Percentiles rank a stretch among this genome's conserved stretches.
Evolutionary conservation across 129 eudicot genomes (phyloP).

Genomic region (Apium graveolens): DNA sequence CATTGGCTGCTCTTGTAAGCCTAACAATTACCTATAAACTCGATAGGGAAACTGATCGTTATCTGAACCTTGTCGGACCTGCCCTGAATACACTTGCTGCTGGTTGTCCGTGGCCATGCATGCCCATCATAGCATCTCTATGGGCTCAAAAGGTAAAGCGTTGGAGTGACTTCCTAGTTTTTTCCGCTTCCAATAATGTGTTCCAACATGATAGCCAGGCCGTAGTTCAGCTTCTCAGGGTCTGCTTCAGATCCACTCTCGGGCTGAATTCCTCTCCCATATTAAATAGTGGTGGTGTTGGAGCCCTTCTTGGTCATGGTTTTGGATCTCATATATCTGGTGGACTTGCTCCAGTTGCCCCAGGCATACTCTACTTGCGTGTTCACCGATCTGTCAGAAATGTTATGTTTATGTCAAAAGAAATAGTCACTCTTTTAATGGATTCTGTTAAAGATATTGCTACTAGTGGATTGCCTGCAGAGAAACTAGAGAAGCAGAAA

Average conservation of each 20-base stretch:
- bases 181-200: conserved; percentile 78
- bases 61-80: conserved; percentile 58
- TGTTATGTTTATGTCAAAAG: conserved; percentile 66
- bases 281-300: conserved; percentile 54
- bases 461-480: conserved; percentile 32
- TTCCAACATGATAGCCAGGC: conserved; percentile 84
- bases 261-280: conserved; percentile 46
- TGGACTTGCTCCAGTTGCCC: conserved; percentile 85
- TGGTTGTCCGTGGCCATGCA: conserved; percentile 96
- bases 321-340: conserved; percentile 68
- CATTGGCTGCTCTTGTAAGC: conserved; percentile 87
- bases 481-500: conserved; percentile 35
- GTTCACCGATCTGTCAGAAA: conserved; percentile 71
- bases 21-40: conserved; percentile 93
- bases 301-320: conserved; percentile 93
- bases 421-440: conserved; percentile 62
- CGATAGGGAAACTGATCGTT: conserved; percentile 54
- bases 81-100: conserved; percentile 66
- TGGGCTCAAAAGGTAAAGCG: conserved; percentile 96
- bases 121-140: conserved; percentile 76
- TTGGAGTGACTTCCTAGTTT: conserved; percentile 83
- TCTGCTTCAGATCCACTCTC: conserved; percentile 66
- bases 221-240: conserved; percentile 74
- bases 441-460: conserved; percentile 66
- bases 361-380: conserved; percentile 79